Percentiles rank a stretch among this genome's conserved stretches.
phyloP scores from a whole-genome alignment of 345 rosid genomes.

The Ceriops decandra region DNA sequence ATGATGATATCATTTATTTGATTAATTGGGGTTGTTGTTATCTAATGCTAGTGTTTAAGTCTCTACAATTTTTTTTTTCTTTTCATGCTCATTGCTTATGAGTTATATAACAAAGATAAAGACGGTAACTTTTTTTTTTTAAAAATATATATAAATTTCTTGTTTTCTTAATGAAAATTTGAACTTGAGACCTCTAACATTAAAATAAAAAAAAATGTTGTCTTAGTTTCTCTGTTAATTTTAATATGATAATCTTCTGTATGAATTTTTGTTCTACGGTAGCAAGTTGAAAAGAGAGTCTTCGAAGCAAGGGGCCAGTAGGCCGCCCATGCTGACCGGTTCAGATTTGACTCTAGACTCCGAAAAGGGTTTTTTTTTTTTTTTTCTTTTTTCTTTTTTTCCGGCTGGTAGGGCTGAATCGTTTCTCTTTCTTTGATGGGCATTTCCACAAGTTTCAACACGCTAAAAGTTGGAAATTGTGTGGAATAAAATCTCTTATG shows the following conservation, averaged over 20 bases:
- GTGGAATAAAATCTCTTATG: neutral
- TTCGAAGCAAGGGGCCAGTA: constrained; percentile 12
- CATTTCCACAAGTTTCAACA: neutral
- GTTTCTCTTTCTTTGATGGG: neutral
- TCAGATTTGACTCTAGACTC: constrained; percentile 8
- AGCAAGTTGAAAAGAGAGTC: neutral
- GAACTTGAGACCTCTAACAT: no score
- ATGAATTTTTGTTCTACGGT: neutral
- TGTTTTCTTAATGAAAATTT: no score
- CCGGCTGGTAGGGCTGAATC: neutral
- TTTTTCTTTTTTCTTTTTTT: neutral
- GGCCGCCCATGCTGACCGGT: constrained; percentile 42
- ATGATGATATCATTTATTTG: no score
- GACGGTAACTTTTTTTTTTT: no score
- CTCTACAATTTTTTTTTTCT: no score
- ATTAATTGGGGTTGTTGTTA: no score
- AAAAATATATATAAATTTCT: no score
- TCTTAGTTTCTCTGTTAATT: neutral
- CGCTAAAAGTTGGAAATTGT: neutral
- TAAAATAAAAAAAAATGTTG: neutral
- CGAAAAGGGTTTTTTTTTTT: neutral
- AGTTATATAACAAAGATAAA: no score
- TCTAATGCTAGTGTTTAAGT: no score
- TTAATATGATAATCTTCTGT: neutral
- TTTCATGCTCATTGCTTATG: no score